Base-by-base conservation (phyloP, 73 alveolate genomes). In the Stentor coeruleus region DNA sequence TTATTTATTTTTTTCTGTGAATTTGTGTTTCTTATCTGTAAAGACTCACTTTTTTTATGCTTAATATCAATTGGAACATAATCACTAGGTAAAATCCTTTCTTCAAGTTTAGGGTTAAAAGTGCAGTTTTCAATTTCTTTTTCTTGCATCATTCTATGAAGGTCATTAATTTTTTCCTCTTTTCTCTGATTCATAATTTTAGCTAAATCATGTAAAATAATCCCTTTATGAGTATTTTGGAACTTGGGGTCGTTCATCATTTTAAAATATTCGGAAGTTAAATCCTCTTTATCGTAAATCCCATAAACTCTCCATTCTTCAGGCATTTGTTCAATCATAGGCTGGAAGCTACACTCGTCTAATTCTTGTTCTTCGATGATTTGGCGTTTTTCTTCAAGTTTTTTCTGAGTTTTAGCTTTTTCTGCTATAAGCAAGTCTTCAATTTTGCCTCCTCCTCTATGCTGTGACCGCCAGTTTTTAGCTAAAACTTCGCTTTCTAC, bases 351-450 rank as follows among this genome's bases (percentile, higher is more conserved):
- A 40, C 79, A 66, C 2, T 66, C 79, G 37, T 0, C 37, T 0
- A 1, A 33, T 28, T 1, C 79, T 20, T 66, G 1, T 1, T 66
- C 41, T 20, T 66, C 79, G 2, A 66, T 66, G n/a, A 31, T 31
- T 2, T 66, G 79, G n/a, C 37, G n/a, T 20, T 20, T 66, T 66
- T 66, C 40, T 20, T 66, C 79, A 2, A 66, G n/a, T 31, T 31
- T 66, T 66, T 66, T 20, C 2, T 26, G 11, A 40, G n/a, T 20
- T 31, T 31, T 66, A 20, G n/a, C 79, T 66, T 31, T 66, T 66
- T 66, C 79, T 20, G 79, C 79, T 0, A 66, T 66, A 28, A 66
- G 37, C 2, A 66, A 20, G 41, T 66, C 79, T 66, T 66, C 79
- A 11, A 66, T 20, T 31, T 66, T 66, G 20, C 66, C 66, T 11